Conservation (phyloP, 805 yeast genomes). For the Sugiyamaella smithiae region DNA sequence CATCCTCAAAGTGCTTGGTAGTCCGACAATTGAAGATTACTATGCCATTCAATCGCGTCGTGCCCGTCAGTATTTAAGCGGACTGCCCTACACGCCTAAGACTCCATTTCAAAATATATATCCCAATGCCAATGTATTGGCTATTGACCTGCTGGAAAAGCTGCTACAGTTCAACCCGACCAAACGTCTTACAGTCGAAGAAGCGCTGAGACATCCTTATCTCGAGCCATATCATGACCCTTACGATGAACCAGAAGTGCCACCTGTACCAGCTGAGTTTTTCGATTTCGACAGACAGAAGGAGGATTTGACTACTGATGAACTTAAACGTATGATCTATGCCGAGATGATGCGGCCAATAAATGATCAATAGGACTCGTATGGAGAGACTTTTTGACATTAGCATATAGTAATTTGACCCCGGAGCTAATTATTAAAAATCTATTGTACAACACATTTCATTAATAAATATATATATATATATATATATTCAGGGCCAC, state of each 20-base stretch:
- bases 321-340: slow-evolving; percentile 73
- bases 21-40: slow-evolving; percentile 80
- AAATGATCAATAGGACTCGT: too few relatives aligned
- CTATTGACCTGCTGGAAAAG: slow-evolving; percentile 63
- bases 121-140: slow-evolving; percentile 60
- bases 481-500: too few relatives aligned
- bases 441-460: too few relatives aligned
- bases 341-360: slow-evolving; percentile 63
- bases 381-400: too few relatives aligned
- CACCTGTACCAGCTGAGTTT: slow-evolving; percentile 79
- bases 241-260: slow-evolving; percentile 83
- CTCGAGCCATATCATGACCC: slow-evolving; percentile 89
- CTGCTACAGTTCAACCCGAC: slow-evolving; percentile 81
- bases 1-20: slow-evolving; percentile 81
- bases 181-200: slow-evolving; percentile 76
- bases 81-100: slow-evolving; percentile 69
- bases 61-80: slow-evolving; percentile 83
- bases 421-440: too few relatives aligned
- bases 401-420: too few relatives aligned
- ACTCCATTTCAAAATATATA: slow-evolving; percentile 50
- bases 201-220: slow-evolving; percentile 86
- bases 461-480: slow-evolving; percentile 1
- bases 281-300: slow-evolving; percentile 85
- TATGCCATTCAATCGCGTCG: slow-evolving; percentile 67
- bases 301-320: slow-evolving; percentile 71